phyloP scores from a whole-genome alignment of 169 alveolate species.

The Cyclospora cayetanensis region DNA sequence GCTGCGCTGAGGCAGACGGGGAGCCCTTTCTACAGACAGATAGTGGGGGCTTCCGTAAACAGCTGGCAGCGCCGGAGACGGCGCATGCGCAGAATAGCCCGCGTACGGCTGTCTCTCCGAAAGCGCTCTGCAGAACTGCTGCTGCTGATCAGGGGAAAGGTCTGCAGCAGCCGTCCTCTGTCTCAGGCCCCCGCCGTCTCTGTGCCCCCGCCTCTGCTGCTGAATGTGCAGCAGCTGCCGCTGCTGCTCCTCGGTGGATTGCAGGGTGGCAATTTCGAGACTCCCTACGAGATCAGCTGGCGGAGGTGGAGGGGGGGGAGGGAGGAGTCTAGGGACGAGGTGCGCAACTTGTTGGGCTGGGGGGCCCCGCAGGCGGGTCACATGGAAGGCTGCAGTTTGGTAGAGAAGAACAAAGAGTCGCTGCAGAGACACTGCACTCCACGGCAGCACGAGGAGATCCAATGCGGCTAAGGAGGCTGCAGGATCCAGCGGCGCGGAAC shows the following conservation, averaged over 20 bases:
- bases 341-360: conserved; percentile 22
- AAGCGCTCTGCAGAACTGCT: conserved; percentile 44
- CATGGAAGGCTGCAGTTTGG: conserved; percentile 29
- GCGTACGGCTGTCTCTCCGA: background rate
- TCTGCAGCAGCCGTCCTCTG: background rate
- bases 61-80: background rate
- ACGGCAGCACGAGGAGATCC: conserved; percentile 40
- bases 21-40: background rate
- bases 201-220: conserved; percentile 2
- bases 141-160: background rate
- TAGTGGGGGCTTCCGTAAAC: conserved; percentile 1
- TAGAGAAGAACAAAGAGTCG: conserved; percentile 7
- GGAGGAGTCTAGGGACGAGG: conserved; percentile 13
- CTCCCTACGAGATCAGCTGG: background rate
- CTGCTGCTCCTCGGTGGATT: conserved; percentile 10
- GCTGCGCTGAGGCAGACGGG: background rate
- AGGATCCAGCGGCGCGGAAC: conserved; percentile 44
- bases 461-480: conserved; percentile 34
- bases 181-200: background rate
- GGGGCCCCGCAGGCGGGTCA: conserved; percentile 18
- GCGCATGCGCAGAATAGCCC: background rate
- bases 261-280: background rate
- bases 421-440: conserved; percentile 23
- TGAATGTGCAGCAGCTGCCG: conserved; percentile 36
- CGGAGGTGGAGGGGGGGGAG: background rate